These are phyloP conservation scores for Postia placenta DNA, from an alignment of 768 basidiomycete genomes.

Conservation along the genomic window DNA sequence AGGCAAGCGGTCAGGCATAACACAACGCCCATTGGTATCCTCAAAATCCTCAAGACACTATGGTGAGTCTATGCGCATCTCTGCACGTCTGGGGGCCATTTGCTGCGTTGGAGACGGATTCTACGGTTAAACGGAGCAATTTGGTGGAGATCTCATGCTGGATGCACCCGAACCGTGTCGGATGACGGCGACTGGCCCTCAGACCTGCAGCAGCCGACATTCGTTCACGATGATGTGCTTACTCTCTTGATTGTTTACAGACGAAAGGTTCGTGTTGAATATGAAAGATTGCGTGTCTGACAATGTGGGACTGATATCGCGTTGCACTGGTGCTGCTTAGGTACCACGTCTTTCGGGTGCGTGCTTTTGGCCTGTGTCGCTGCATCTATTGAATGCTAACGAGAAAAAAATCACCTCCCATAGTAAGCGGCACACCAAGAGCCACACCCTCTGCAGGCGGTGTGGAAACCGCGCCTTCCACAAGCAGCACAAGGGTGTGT, in stretches of 20 bases:
- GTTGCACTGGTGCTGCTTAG: constrained; percentile 32
- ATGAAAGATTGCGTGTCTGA: constrained; percentile 3
- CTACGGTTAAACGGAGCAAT: constrained; percentile 16
- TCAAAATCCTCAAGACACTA: constrained; percentile 30
- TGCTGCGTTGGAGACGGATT: constrained; percentile 2
- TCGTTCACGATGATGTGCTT: constrained; percentile 17
- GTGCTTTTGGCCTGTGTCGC: constrained; percentile 26
- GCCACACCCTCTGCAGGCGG: constrained; percentile 95
- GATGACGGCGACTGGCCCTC: constrained; percentile 28
- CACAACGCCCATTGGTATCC: constrained; percentile 20
- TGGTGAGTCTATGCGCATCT: constrained; percentile 36
- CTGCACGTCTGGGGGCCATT: constrained; percentile 9
- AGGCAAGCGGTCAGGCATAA: constrained; percentile 12
- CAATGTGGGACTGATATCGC: constrained; percentile 12
- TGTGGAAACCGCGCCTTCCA: constrained; percentile 96
- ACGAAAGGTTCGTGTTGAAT: constrained; percentile 70
- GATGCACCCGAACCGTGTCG: constrained; percentile 24
- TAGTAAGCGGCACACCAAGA: constrained; percentile 96
- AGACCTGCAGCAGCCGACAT: constrained; percentile 4
- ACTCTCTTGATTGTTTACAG: constrained; percentile 32
- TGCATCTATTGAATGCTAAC: too few species aligned
- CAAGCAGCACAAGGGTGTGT: constrained; percentile 94
- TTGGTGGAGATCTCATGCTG: constrained; percentile 22
- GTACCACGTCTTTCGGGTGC: constrained; percentile 95
- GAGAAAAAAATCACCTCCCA: too few species aligned